Base-by-base conservation (phyloP, 139 green algal genomes). In the Chlorella sp. region DNA sequence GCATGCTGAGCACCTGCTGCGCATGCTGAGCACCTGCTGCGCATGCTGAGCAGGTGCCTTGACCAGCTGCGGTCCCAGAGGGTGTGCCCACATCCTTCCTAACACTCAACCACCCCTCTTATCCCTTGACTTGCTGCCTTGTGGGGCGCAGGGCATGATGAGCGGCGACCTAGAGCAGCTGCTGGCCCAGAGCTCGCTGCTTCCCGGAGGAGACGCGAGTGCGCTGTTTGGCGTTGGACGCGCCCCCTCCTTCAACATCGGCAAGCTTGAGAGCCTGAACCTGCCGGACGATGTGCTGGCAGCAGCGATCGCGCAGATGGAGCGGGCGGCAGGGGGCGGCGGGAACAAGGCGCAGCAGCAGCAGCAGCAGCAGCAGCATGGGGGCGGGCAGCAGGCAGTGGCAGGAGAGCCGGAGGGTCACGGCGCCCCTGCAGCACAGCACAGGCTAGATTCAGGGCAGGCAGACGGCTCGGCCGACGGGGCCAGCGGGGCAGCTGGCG, bases 211-310 rank as follows among this genome's bases (percentile, higher is more conserved):
- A 37, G 75, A 60, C 66, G 32, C 64, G 24, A 81, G 37, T 32
- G 37, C 26, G 16, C 37, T 69, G 69, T 42, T 64, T 53, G 40
- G 61, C 60, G 40, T 30, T 82, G 26, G 4, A 12, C 61, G 92
- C 32, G 64, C 84, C 12, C 85, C 80, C 73, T 92, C 83, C 83
- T 85, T 95, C 82, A 80, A 87, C 87, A 89, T 95, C 4, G 83
- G 90, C 86, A 95, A 95, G 83, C 85, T 95, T 42, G 92, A 94
- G 68, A 92, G 85, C 81, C 83, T 95, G 83, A 92, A 95, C 83
- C 64, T 88, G 64, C 66, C 83, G 5, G 83, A 88, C 14, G 83
- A 88, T 3, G 39, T 79, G 83, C 71, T 88, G 83, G 64, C 64
- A 66, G 83, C 83, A 0, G 83, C 83, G 12, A 61, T 88, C 5